Evolutionary conservation across 768 basidiomycete genomes (phyloP), one percentile per base, ranked within the genome.

Genomic region (Boletus vermiculosoides): DNA sequence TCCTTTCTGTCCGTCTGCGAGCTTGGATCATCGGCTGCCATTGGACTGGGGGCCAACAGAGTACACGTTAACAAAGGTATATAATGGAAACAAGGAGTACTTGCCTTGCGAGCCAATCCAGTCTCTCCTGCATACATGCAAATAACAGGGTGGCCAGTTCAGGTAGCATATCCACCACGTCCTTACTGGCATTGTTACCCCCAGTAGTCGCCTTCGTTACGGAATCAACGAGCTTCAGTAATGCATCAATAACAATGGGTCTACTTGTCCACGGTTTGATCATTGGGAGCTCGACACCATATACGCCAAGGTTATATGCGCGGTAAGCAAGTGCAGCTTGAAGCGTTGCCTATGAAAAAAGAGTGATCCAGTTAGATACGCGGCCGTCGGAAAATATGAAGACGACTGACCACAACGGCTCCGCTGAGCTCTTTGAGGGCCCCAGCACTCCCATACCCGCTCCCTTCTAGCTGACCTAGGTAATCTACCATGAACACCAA

Each of bases 261-360:
- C 78, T 78, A 64, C 92, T 91, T 18, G 93, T 92, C 96, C 95
- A 98, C 0, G 90, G 86, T 57, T 86, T 81, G 60, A 81, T 78
- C 81, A 84, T 83, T 5, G 82, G 87, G 22, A 80, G 75, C 23
- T 83, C 80, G 44, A 98, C 78, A 31, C 92, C 92, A 67, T 98
- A 98, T 10, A 89, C 83, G 9, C 79, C 77, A 2, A 81, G 67
- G 63, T 91, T 87, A 60, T 86, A 85, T 37, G 81, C 79, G 40
- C 94, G 83, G 69, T 91, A 92, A 34, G 87, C 83, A 49, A 85
- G 77, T 0, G 92, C 86, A 2, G 92, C 85, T 63, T 80, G 80
- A 40, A 90, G 78, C 13, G 90, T 81, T 34, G 82, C 83, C 94
- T 96, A 45, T 4, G 8, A 44, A 40, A 23, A 50, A 48, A 13